Base-by-base conservation (phyloP, 257 asterid species). In the Jasminum sambac region DNA sequence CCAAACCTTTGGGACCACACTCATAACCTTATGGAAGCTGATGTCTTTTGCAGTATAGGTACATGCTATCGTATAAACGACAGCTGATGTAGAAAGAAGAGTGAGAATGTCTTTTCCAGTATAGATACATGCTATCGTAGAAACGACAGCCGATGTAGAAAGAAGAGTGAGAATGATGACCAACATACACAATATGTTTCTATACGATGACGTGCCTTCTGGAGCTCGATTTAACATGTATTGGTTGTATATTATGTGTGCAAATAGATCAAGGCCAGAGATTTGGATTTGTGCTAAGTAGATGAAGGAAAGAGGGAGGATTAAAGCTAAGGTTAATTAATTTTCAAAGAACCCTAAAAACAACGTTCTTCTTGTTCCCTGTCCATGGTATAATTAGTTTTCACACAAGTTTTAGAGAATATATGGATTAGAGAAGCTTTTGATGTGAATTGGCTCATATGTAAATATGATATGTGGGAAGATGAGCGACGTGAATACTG, bases 261-360 rank as follows among this genome's bases (percentile, higher is more conserved):
- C 25, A 50, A 50, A 50, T n/a, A 50, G 59, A 17, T n/a, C n/a
- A n/a, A 50, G 24, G 11, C 7, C 59, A n/a, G 59, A n/a, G 7
- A 17, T 17, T 17, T 50, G 59, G 59, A 25, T 3, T 10, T 70
- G 57, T 1, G 67, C 74, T 40, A 58, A 57, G 67, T 38, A 58
- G 34, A 70, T 70, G 74, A 70, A 19, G 21, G 74, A 39, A 2
- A 70, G 42, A 25, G 60, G 67, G n/a, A 70, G 42, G 57, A 70
- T 39, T 8, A 70, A 21, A 1, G 67, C 36, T 3, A 70, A 38
- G 2, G 42, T 58, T 17, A 40, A 23, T 11, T 59, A 40, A 59
- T 11, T 7, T 21, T 58, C 74, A 24, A 8, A 7, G 41, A 61
- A 42, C 4, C 74, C 68, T 34, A 70, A 1, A 42, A 57, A 25